Percentiles rank a stretch among this genome's conserved stretches.
These are phyloP conservation scores for rapeseed (Brassica napus) DNA, from an alignment of 345 rosid species.

Conservation along the genomic window DNA sequence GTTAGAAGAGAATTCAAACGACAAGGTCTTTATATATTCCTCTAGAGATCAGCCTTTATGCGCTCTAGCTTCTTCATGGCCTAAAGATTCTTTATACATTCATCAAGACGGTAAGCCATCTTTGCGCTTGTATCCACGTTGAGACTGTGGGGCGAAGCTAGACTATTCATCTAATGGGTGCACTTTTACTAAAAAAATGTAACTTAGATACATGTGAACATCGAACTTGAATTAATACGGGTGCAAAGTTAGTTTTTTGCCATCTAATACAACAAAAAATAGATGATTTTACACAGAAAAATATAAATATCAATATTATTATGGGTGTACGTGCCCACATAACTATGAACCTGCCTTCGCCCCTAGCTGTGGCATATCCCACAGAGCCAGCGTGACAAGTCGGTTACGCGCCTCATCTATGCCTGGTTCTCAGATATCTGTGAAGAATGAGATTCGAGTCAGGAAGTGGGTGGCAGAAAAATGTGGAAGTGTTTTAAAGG, in stretches of 20 bases:
- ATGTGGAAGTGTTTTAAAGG: constrained; percentile 43
- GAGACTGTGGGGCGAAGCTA: constrained; percentile 77
- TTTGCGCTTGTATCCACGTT: constrained; percentile 69
- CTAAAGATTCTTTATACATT: constrained; percentile 62
- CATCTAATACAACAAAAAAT: too few species aligned
- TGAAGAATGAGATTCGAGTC: constrained; percentile 62
- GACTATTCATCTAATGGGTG: too few species aligned
- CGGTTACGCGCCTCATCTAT: too few species aligned
- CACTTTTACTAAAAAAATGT: too few species aligned
- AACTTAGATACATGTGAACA: too few species aligned
- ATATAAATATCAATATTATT: too few species aligned
- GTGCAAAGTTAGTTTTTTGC: too few species aligned
- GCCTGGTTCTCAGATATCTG: constrained; percentile 64
- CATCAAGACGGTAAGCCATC: constrained; percentile 76
- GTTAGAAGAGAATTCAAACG: constrained; percentile 64
- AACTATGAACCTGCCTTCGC: too few species aligned
- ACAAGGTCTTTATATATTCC: constrained; percentile 78
- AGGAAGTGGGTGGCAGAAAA: constrained; percentile 55
- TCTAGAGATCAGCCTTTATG: constrained; percentile 52
- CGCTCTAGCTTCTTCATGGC: constrained; percentile 65
- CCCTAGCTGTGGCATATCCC: too few species aligned
- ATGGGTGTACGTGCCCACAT: too few species aligned
- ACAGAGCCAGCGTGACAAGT: constrained; percentile 55
- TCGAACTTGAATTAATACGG: too few species aligned
- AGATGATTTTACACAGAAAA: too few species aligned